Percentiles rank a stretch among this genome's conserved stretches.
Evolutionary conservation across 305 asterid species (phyloP).

Genomic region (Withania somnifera): DNA sequence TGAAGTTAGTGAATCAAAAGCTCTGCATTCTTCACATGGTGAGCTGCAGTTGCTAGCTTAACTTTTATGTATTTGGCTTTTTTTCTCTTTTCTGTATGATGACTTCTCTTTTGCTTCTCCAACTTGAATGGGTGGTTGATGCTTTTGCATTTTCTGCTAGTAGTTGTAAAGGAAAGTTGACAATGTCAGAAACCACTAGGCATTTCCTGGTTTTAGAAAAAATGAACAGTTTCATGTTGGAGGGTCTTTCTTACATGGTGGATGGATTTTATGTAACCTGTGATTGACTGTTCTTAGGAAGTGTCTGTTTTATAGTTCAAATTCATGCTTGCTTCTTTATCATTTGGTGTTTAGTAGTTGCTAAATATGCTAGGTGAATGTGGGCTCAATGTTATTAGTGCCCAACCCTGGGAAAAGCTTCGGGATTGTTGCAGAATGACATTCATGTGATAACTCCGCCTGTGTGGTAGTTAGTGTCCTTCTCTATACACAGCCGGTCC

Average conservation of each 20-base stretch:
- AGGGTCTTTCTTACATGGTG: not conserved
- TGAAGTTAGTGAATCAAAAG: slow-evolving; percentile 26
- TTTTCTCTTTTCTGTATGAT: not conserved
- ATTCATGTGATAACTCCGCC: slow-evolving; percentile 7
- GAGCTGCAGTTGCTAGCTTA: slow-evolving; percentile 9
- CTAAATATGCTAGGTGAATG: not conserved
- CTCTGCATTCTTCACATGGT: slow-evolving; percentile 30
- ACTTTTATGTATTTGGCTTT: not conserved
- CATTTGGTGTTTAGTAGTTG: not conserved
- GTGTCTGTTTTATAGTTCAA: not conserved
- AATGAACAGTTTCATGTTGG: not conserved
- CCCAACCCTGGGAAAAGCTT: not conserved
- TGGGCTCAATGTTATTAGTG: not conserved
- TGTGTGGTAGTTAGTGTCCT: slow-evolving; percentile 1
- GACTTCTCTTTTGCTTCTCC: slow-evolving; percentile 3
- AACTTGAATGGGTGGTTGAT: not conserved
- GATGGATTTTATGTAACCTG: not conserved
- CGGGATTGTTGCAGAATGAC: not conserved
- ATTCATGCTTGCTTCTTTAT: not conserved
- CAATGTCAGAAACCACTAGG: not conserved
- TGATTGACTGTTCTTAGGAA: not conserved
- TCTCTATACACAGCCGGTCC: slow-evolving; percentile 8
- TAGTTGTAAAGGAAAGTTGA: not conserved
- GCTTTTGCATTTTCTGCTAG: not conserved
- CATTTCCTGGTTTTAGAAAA: not conserved